phyloP scores from a whole-genome alignment of 2,329 filamentous ascomycete species.

The Curvularia verruculosa region DNA sequence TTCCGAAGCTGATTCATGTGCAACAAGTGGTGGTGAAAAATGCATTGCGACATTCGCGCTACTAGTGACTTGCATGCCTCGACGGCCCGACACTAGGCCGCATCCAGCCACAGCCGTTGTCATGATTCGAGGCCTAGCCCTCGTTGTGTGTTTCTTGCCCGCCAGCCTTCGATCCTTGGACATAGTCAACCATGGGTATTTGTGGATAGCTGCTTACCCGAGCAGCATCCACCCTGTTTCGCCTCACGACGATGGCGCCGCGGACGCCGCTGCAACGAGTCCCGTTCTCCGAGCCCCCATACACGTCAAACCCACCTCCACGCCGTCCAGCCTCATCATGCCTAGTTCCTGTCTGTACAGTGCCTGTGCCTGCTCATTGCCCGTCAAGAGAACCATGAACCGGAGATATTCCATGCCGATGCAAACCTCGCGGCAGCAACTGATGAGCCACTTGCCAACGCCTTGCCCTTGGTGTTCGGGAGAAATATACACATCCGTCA shows the following conservation, averaged over 20 bases:
- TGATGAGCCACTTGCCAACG: slow-evolving; percentile 69
- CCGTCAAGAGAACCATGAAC: slow-evolving; percentile 38
- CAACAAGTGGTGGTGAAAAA: slow-evolving; percentile 14
- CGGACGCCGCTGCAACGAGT: slow-evolving; percentile 22
- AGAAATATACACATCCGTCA: slow-evolving; percentile 72
- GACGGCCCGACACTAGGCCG: slow-evolving; percentile 23
- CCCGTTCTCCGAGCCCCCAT: slow-evolving; percentile 35
- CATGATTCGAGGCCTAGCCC: slow-evolving; percentile 31
- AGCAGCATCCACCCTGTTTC: slow-evolving; percentile 11
- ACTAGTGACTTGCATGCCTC: slow-evolving; percentile 10
- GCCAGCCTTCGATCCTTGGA: slow-evolving; percentile 26
- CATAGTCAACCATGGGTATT: slow-evolving; percentile 25
- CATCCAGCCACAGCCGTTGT: slow-evolving; percentile 22
- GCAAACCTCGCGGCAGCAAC: slow-evolving; percentile 63
- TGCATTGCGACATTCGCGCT: slow-evolving; percentile 16
- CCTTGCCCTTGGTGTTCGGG: slow-evolving; percentile 65
- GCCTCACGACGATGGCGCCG: slow-evolving; percentile 8
- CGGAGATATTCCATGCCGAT: slow-evolving; percentile 66
- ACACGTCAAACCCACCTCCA: slow-evolving; percentile 28
- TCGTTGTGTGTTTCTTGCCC: slow-evolving; percentile 30
- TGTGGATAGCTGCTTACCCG: slow-evolving; percentile 10
- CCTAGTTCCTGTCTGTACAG: slow-evolving; percentile 39
- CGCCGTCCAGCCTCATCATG: slow-evolving; percentile 31
- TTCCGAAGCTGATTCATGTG: slow-evolving; percentile 7
- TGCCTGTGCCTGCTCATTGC: slow-evolving; percentile 29